Evolutionary conservation across 2,329 filamentous ascomycete species (phyloP).

Genomic region (Diaporthe sp.): DNA sequence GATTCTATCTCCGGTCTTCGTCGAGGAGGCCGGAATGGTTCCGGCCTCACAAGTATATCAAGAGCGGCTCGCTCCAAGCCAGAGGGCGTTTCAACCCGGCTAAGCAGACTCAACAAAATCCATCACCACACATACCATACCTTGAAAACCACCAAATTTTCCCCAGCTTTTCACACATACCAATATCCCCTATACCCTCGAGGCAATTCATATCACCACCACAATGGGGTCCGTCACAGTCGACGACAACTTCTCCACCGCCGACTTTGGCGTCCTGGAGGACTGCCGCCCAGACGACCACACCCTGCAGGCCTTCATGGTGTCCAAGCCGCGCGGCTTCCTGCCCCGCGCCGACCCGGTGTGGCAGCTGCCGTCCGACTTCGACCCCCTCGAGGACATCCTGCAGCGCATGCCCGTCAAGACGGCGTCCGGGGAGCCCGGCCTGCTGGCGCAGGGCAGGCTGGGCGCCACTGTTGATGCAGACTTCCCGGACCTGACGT

Average conservation of each 20-base stretch:
- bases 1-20: conserved; percentile 40
- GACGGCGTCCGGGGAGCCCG: conserved; percentile 78
- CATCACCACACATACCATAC: neutral
- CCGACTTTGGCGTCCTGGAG: conserved; percentile 70
- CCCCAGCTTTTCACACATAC: conserved; percentile 29
- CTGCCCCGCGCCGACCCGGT: conserved; percentile 76
- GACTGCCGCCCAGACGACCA: conserved; percentile 73
- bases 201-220: conserved; percentile 31
- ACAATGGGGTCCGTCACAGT: conserved; percentile 57
- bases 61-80: conserved; percentile 24
- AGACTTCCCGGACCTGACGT: conserved; percentile 83
- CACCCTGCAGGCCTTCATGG: conserved; percentile 81
- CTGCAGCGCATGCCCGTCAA: conserved; percentile 84
- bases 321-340: conserved; percentile 81
- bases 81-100: conserved; percentile 19
- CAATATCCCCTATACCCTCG: conserved; percentile 11
- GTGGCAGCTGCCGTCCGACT: conserved; percentile 76
- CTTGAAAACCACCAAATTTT: neutral
- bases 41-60: conserved; percentile 49
- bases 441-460: conserved; percentile 79
- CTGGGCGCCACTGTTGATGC: conserved; percentile 81
- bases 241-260: conserved; percentile 42
- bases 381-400: conserved; percentile 78
- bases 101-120: conserved; percentile 27
- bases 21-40: conserved; percentile 49